Evolutionary conservation across 2,329 filamentous ascomycete species (phyloP), one percentile per base, ranked within the genome.

Genomic region (Claviceps digitariae): DNA sequence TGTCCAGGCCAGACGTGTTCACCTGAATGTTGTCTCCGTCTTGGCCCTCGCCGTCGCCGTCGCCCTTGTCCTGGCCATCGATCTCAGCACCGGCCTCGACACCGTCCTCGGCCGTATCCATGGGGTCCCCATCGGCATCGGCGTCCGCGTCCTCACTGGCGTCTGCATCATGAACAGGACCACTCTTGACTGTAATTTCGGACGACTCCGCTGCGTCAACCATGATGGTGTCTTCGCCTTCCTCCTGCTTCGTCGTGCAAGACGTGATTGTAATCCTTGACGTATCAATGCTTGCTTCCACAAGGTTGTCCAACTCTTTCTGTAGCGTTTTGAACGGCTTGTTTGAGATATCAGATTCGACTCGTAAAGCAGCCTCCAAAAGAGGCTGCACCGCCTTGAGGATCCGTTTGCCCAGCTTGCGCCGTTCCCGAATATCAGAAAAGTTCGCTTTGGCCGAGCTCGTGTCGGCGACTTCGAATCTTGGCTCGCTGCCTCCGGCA

Each of bases 361-460:
- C 87, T 52, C 78, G 79, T 48, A 90, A 70, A 0, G 89, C 89
- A 52, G 80, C 77, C 65, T 95, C 86, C 3, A 95, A 73, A 46
- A 82, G 77, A 15, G 86, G 82, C 65, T 94, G 87, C 34, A 95
- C 78, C 1, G 83, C 81, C 66, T 89, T 94, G 59, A 95, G 78
- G 56, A 96, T 95, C 27, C 90, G 82, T 68, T 94, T 95, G 25
- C 87, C 89, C n/a, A 95, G 73, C 60, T 85, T 86, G 62, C 87
- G 86, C 56, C 86, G 82, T 60, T 95, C 87, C 54, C 87, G 86
- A 56, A 89, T 81, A 61, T 95, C 89, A 55, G 69, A 72, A 67
- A 71, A 82, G 62, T 66, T 75, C 62, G 68, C 72, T 67, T 72
- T 82, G 57, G 58, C 71, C 60, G 61, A 74, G 58, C 63, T 86